Conservation (phyloP, 1,284 basidiomycete species). For the Trametes hirsuta region DNA sequence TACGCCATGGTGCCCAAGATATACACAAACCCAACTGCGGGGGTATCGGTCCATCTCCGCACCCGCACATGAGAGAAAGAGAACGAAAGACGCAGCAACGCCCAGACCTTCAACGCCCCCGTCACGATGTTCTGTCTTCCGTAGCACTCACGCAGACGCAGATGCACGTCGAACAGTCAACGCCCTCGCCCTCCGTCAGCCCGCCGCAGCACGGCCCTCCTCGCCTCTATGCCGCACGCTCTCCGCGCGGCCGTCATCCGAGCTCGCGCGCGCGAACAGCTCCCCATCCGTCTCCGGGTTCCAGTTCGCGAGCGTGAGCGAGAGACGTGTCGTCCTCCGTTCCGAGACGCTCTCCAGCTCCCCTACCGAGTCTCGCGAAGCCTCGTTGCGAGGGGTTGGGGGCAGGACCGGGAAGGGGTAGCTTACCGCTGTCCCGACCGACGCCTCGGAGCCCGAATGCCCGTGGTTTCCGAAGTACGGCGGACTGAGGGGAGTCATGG, state of each 20-base stretch:
- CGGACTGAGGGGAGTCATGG: constrained; percentile 8
- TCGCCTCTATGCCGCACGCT: neutral
- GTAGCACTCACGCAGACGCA: too few relatives aligned
- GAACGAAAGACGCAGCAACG: too few relatives aligned
- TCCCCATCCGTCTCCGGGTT: constrained; percentile 32
- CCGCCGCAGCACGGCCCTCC: neutral
- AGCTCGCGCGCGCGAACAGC: constrained; percentile 20
- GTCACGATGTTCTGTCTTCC: too few relatives aligned
- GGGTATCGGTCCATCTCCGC: too few relatives aligned
- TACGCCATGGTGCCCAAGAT: too few relatives aligned
- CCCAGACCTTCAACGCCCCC: too few relatives aligned
- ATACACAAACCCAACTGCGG: too few relatives aligned
- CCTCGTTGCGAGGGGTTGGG: constrained; percentile 1
- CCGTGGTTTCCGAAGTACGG: constrained; percentile 3
- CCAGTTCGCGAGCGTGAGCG: constrained; percentile 34
- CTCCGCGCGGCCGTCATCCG: constrained; percentile 10
- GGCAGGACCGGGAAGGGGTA: constrained; percentile 19
- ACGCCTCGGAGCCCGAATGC: constrained; percentile 9
- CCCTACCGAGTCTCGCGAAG: constrained; percentile 10
- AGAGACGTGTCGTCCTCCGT: constrained; percentile 29
- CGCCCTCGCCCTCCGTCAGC: too few relatives aligned
- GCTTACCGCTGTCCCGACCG: constrained; percentile 22
- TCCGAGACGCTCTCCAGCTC: constrained; percentile 14
- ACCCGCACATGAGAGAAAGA: too few relatives aligned
- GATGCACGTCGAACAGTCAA: too few relatives aligned